Evolutionary conservation across 805 yeast genomes (phyloP).

Genomic region (Candida jianshihensis): DNA sequence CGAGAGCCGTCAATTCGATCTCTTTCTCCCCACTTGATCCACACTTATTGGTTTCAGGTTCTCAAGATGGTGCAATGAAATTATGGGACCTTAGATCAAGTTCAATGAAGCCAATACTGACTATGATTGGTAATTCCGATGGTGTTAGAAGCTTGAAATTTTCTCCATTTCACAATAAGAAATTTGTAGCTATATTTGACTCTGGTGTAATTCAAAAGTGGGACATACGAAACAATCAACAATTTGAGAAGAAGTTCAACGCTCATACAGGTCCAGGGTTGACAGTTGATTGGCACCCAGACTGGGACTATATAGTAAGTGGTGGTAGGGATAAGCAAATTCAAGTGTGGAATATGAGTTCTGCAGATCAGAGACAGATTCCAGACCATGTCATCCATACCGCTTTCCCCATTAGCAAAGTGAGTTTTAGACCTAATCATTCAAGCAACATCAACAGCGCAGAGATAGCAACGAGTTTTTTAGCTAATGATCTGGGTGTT

Average conservation of each 20-base stretch:
- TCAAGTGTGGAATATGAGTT: conserved; percentile 64
- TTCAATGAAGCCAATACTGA: conserved; percentile 38
- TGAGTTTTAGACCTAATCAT: conserved; percentile 52
- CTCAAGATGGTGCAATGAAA: conserved; percentile 74
- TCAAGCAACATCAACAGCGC: conserved; percentile 41
- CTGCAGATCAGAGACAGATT: conserved; percentile 27
- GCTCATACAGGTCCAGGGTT: conserved; percentile 92
- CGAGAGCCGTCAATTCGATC: conserved; percentile 39
- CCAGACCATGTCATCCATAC: conserved; percentile 73
- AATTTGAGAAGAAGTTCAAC: conserved; percentile 63
- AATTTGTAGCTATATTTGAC: conserved; percentile 77
- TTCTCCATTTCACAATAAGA: conserved; percentile 45
- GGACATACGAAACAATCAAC: conserved; percentile 68
- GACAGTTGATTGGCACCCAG: conserved; percentile 84
- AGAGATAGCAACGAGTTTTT: conserved; percentile 65
- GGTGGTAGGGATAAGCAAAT: conserved; percentile 89
- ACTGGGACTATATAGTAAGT: conserved; percentile 70
- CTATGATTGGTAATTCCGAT: conserved; percentile 61
- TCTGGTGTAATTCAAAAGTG: conserved; percentile 81
- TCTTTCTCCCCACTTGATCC: conserved; percentile 32
- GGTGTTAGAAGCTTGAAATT: conserved; percentile 54
- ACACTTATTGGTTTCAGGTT: conserved; percentile 48
- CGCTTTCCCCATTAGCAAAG: conserved; percentile 73
- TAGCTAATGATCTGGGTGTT: conserved; percentile 60
- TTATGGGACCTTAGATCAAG: conserved; percentile 63